A percentile compares a stretch with the other conserved stretches of the same genome.
Conservation (phyloP, 495 filamentous ascomycete species). For the Penicillium taxi region DNA sequence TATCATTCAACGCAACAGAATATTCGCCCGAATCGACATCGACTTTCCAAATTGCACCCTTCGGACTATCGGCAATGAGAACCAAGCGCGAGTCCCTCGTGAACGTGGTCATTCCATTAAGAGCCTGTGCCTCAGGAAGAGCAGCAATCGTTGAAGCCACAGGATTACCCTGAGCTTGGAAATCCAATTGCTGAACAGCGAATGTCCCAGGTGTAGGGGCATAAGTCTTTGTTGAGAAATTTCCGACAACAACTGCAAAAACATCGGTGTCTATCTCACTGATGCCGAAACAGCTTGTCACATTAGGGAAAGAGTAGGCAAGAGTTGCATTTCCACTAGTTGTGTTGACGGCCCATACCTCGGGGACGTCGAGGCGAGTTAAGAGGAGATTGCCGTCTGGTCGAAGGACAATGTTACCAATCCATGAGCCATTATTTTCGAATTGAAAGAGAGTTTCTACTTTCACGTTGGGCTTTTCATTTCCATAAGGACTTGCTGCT, state of each 20-base stretch:
- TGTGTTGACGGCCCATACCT: slow-evolving; percentile 36
- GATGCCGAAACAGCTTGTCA: slow-evolving; percentile 34
- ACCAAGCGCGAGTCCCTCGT: slow-evolving; percentile 18
- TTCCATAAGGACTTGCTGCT: slow-evolving; percentile 4
- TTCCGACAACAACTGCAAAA: slow-evolving; percentile 35
- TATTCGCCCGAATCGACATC: slow-evolving; percentile 26
- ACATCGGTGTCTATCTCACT: slow-evolving; percentile 32
- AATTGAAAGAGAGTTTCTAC: slow-evolving; percentile 27
- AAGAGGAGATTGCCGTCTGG: slow-evolving; percentile 28
- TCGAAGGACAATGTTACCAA: slow-evolving; percentile 33
- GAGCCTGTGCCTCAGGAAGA: slow-evolving; percentile 29
- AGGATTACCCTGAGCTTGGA: slow-evolving; percentile 10
- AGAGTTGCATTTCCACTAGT: slow-evolving; percentile 22
- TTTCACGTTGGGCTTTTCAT: slow-evolving; percentile 12
- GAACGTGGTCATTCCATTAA: slow-evolving; percentile 34
- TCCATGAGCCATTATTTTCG: slow-evolving; percentile 29
- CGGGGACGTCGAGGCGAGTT: slow-evolving; percentile 27
- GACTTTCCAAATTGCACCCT: slow-evolving; percentile 28
- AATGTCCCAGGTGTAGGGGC: slow-evolving; percentile 25
- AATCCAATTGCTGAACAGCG: slow-evolving; percentile 33
- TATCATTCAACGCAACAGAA: slow-evolving; percentile 21
- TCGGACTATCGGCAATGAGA: slow-evolving; percentile 33
- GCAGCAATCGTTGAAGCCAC: slow-evolving; percentile 20
- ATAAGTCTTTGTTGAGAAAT: slow-evolving; percentile 25
- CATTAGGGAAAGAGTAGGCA: slow-evolving; percentile 25